Conservation (phyloP, 2,329 filamentous ascomycete genomes). For the Fusarium ambrosium region DNA sequence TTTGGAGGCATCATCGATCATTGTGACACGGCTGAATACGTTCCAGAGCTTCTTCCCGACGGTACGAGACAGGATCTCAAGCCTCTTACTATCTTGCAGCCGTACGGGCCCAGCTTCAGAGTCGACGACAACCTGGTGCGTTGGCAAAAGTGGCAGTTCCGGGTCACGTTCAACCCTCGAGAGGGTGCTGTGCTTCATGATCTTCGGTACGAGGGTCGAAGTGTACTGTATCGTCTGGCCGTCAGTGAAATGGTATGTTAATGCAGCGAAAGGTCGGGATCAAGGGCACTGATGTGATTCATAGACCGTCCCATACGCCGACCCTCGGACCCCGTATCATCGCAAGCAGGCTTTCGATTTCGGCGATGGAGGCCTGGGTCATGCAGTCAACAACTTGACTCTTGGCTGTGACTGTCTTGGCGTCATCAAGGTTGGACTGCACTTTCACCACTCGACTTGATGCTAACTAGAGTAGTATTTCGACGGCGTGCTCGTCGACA, state of each 20-base stretch:
- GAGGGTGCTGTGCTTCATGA: slow-evolving; percentile 80
- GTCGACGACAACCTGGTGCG: slow-evolving; percentile 60
- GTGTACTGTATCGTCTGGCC: slow-evolving; percentile 75
- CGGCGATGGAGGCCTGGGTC: slow-evolving; percentile 75
- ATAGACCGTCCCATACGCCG: slow-evolving; percentile 71
- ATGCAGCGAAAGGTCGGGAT: accelerated
- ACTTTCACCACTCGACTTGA: too few relatives aligned
- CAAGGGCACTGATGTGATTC: not conserved
- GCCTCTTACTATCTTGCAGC: slow-evolving; percentile 65
- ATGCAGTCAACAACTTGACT: slow-evolving; percentile 74
- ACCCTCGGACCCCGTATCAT: slow-evolving; percentile 72
- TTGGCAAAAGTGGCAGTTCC: slow-evolving; percentile 78
- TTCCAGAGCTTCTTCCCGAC: slow-evolving; percentile 56
- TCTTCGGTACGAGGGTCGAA: slow-evolving; percentile 74
- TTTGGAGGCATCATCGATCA: slow-evolving; percentile 46
- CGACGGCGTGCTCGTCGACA: slow-evolving; percentile 50
- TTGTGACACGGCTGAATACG: slow-evolving; percentile 54
- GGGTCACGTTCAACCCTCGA: slow-evolving; percentile 77
- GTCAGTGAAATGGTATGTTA: slow-evolving; percentile 74
- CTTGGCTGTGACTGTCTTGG: slow-evolving; percentile 79
- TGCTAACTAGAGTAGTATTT: slow-evolving; percentile 48
- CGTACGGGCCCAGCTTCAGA: slow-evolving; percentile 54
- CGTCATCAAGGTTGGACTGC: slow-evolving; percentile 57
- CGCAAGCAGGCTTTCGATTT: slow-evolving; percentile 80
- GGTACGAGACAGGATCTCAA: slow-evolving; percentile 67